Conservation (phyloP, 257 asterid species). For the Solanum appendiculatum region DNA sequence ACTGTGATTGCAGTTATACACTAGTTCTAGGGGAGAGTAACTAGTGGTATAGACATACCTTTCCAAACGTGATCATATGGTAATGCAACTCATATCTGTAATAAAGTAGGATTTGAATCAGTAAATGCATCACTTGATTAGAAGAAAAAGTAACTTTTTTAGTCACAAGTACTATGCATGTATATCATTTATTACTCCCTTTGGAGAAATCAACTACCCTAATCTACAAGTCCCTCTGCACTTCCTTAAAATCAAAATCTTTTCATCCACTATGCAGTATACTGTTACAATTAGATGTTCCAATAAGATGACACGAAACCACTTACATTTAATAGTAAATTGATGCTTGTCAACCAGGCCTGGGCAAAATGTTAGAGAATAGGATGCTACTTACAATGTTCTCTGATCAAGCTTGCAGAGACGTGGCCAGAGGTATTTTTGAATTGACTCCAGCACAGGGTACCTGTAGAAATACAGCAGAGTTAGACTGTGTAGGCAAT, state of each 20-base stretch:
- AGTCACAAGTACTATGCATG: not conserved
- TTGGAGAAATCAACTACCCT: not conserved
- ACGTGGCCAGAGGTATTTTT: slow-evolving; percentile 50
- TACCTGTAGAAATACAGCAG: slow-evolving; percentile 21
- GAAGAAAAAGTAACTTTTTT: not conserved
- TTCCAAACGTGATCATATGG: slow-evolving; percentile 53
- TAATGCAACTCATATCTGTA: slow-evolving; percentile 44
- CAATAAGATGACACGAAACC: not conserved
- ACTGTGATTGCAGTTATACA: not conserved
- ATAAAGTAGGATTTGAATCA: slow-evolving; percentile 1
- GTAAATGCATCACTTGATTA: not conserved
- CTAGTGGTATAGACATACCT: slow-evolving; percentile 20
- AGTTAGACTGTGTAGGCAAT: not conserved
- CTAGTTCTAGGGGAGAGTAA: not conserved
- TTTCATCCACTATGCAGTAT: not conserved
- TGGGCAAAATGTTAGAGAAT: not conserved
- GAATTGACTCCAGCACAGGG: slow-evolving; percentile 48
- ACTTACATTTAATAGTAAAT: not conserved
- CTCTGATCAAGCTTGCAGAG: slow-evolving; percentile 56
- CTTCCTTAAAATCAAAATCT: not conserved
- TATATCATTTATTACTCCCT: not conserved
- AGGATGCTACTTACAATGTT: slow-evolving; percentile 23
- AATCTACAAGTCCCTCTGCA: not conserved
- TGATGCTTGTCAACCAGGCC: not conserved
- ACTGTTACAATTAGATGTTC: not conserved